Base-by-base conservation (phyloP, 108 stramenopile species). In the Mayamaea pseudoterrestris region DNA sequence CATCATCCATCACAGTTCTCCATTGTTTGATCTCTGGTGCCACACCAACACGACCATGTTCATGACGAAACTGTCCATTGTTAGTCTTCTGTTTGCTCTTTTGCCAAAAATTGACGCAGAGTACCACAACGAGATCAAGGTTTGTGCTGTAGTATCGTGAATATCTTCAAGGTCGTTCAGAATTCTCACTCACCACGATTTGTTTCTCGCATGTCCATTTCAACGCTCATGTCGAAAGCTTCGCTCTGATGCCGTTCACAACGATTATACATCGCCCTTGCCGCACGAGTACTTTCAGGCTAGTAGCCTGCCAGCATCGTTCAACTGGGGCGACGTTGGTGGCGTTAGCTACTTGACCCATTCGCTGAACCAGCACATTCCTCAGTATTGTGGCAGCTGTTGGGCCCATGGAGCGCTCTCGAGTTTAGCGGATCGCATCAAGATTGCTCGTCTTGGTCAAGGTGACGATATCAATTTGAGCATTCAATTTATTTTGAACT, bases 341-440 rank as follows among this genome's bases (percentile, higher is more conserved):
- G 82, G 84, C 25, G 71, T 49, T 26, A 67, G 63, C 47, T 94
- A 90, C 62, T 54, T 88, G 35, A 93, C 90, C 28, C 72, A 73
- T 21, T 44, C 46, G 21, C 65, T 91, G 36, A 97, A 94, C 59
- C 96, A 97, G 49, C 92, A 94, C 68, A 84, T 96, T 55, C 94
- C 92, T 31, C 67, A 71, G 26, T 68, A 54, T 42, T 54, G 53
- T 23, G 50, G 50, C 11, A 51, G 50, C n/a, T 93, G 90, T 63
- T 93, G 86, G 85, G 85, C 85, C 5, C 67, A 94, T 55, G 84
- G 87, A 3, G 73, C 92, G 41, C 60, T 92, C 24, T 73, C 73
- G 14, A 47, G 78, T 28, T 64, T 95, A 7, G 67, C 76, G 6
- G 94, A 95, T 65, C 89, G 94, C 28, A 86, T 95, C 72, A 93